Evolutionary conservation across 2,329 filamentous ascomycete genomes (phyloP).

Genomic region (Neofusicoccum sp.): DNA sequence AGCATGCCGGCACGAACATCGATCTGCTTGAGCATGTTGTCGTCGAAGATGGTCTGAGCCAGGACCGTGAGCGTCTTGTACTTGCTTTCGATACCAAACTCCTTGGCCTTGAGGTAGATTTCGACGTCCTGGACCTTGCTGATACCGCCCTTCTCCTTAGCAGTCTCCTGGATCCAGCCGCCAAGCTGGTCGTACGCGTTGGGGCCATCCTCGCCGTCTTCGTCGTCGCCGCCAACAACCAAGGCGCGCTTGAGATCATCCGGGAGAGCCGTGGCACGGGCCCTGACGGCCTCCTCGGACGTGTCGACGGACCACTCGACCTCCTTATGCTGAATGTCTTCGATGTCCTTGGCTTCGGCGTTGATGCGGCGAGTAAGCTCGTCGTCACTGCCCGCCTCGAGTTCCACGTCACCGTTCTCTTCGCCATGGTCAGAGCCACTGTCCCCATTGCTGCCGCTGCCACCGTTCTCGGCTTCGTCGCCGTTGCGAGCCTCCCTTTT

Average conservation of each 20-base stretch:
- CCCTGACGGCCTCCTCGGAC: conserved; percentile 91
- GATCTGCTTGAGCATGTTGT: conserved; percentile 86
- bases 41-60: conserved; percentile 89
- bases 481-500: conserved; percentile 69
- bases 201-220: conserved; percentile 74
- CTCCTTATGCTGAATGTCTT: conserved; percentile 70
- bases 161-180: conserved; percentile 82
- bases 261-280: conserved; percentile 89
- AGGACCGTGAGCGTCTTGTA: conserved; percentile 90
- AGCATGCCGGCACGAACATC: conserved; percentile 79
- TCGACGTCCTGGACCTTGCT: conserved; percentile 82
- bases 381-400: conserved; percentile 81
- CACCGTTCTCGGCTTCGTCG: conserved; percentile 38
- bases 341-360: conserved; percentile 68
- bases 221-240: conserved; percentile 69
- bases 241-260: conserved; percentile 91
- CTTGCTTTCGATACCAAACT: conserved; percentile 90
- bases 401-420: conserved; percentile 64
- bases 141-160: conserved; percentile 67
- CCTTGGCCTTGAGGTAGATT: conserved; percentile 95
- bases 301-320: conserved; percentile 96
- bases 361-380: conserved; percentile 79
- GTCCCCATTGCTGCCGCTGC: conserved; percentile 63
- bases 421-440: conserved; percentile 64
- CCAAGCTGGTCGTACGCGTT: conserved; percentile 85